A percentile compares a stretch with the other conserved stretches of the same genome.
Conservation (phyloP, 2,329 filamentous ascomycete genomes). For the Microdochium nivale region DNA sequence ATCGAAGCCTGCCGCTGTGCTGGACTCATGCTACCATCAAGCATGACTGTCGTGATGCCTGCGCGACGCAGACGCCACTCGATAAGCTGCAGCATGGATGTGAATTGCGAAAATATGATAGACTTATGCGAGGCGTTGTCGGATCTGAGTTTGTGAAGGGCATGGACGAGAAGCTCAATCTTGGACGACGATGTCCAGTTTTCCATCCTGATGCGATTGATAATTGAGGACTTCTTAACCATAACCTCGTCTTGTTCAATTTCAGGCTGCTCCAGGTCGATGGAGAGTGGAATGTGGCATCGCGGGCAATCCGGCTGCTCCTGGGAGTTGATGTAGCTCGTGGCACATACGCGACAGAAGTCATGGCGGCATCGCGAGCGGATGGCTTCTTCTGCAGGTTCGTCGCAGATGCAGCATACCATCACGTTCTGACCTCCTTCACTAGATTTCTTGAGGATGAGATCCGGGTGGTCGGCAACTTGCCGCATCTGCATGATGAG, state of each 20-base stretch:
- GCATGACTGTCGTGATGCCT: conserved; percentile 97
- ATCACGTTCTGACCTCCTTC: conserved; percentile 84
- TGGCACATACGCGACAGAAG: conserved; percentile 76
- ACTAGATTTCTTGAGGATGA: conserved; percentile 81
- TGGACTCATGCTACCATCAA: conserved; percentile 95
- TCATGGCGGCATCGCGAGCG: conserved; percentile 89
- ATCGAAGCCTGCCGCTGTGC: conserved; percentile 89
- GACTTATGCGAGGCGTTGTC: conserved; percentile 93
- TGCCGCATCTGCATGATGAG: conserved; percentile 99
- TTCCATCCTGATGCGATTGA: conserved; percentile 98
- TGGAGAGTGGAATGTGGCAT: conserved; percentile 82
- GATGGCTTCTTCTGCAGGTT: conserved; percentile 90
- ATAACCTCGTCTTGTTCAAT: conserved; percentile 83
- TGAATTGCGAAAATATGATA: conserved; percentile 96
- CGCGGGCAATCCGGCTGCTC: conserved; percentile 74
- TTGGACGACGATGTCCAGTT: conserved; percentile 98
- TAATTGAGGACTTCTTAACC: conserved; percentile 93
- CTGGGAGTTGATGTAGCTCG: conserved; percentile 71
- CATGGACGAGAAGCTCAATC: conserved; percentile 92
- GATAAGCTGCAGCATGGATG: conserved; percentile 92
- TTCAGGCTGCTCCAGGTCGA: conserved; percentile 91
- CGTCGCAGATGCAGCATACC: conserved; percentile 92
- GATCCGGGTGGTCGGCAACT: conserved; percentile 90
- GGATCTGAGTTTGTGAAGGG: conserved; percentile 83
- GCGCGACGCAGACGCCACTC: conserved; percentile 94